These are phyloP conservation scores for Aureobasidium melanogenum DNA, from an alignment of 2,329 filamentous ascomycete species.

Conservation along the genomic window DNA sequence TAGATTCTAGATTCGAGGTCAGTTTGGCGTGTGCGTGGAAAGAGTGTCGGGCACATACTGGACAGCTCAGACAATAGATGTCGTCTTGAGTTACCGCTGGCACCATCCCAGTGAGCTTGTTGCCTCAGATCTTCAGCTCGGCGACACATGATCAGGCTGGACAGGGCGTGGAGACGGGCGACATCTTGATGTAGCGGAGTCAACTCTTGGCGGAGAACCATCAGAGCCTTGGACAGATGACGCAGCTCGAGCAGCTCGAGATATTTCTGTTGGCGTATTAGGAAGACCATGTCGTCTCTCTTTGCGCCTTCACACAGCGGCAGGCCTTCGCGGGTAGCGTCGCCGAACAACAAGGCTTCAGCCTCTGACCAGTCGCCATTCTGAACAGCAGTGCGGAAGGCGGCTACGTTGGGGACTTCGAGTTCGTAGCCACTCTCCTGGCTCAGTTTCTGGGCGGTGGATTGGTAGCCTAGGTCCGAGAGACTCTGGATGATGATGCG, in stretches of 20 bases:
- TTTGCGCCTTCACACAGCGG: conserved; percentile 69
- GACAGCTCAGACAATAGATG: conserved; percentile 72
- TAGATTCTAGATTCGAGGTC: conserved; percentile 53
- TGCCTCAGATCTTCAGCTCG: conserved; percentile 65
- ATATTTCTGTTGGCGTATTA: conserved; percentile 88
- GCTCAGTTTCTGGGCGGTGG: conserved; percentile 65
- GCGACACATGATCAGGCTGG: conserved; percentile 83
- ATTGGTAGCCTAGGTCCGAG: conserved; percentile 76
- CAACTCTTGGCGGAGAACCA: conserved; percentile 78
- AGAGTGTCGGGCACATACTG: conserved; percentile 45
- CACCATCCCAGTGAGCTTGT: conserved; percentile 79
- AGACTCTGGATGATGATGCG: conserved; percentile 86
- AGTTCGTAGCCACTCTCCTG: conserved; percentile 79
- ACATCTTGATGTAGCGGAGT: conserved; percentile 78
- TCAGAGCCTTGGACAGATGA: conserved; percentile 64
- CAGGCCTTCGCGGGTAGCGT: conserved; percentile 42
- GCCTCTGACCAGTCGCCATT: conserved; percentile 75
- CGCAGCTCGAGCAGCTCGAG: conserved; percentile 75
- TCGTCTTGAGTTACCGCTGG: conserved; percentile 63
- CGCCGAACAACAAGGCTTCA: conserved; percentile 65
- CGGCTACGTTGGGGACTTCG: conserved; percentile 77
- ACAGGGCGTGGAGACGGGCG: conserved; percentile 68
- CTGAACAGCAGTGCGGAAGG: conserved; percentile 73
- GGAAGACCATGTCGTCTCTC: conserved; percentile 72
- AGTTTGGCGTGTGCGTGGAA: background rate